Base-by-base conservation (phyloP, 2,329 filamentous ascomycete species). In the Emergomyces africanus region DNA sequence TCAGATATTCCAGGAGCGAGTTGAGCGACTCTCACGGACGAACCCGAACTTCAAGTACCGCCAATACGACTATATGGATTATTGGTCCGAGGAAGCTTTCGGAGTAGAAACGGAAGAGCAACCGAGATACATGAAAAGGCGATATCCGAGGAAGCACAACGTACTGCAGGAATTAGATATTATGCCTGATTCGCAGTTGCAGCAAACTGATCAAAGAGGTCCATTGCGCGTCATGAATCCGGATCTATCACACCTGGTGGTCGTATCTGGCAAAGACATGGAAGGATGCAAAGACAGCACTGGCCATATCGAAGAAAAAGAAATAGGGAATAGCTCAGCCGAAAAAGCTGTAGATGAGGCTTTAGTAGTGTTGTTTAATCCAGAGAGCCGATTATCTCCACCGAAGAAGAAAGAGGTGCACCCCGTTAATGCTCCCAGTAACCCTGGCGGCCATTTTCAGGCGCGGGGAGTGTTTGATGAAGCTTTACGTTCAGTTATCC, bases 1-100 rank as follows among this genome's bases (percentile, higher is more conserved):
- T 12, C 60, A 67, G 48, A 59, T 71, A n/a, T 67, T 70, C 14
- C 37, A 60, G 9, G 68, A 70, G 60, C 63, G 64, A 18, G 57
- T 61, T 12, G 57, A 53, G 14, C 61, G 67, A 20, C 33, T 68
- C 18, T 59, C 59, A 9, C 51, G 55, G 39, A 57, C 59, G 37
- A 61, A 62, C 35, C 61, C 59, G 15, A 33, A 60, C 37, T 50
- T 66, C 49, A 42, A 64, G 33, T 37, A 63, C 49, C 50, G 30
- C 46, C 35, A 42, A 30, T 56, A 56, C 30, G 50, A 59, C 15
- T 55, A 54, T 28, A 53, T 46, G 50, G 50, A 59, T 9, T 35
- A 54, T 18, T 54, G 37, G 48, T 39, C 30, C 18, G 41, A 48
- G 20, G 54, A 35, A 20, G 28, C 48, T 12, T 44, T 54, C 15